Percentiles rank a stretch among this genome's conserved stretches.
These are phyloP conservation scores for Yamadazyma laniorum DNA, from an alignment of 805 yeast species.

Conservation along the genomic window DNA sequence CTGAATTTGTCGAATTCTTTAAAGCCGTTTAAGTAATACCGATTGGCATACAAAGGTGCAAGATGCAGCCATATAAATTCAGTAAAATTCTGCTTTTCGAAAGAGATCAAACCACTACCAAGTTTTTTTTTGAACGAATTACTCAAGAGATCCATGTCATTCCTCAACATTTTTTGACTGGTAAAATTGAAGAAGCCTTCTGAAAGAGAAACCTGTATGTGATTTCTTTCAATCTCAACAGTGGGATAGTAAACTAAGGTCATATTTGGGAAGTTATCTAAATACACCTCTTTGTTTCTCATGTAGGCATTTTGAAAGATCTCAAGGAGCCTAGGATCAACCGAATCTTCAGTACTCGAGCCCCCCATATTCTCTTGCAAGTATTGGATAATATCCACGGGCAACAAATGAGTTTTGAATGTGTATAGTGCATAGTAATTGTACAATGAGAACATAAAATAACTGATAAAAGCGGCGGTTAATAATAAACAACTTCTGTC, in stretches of 20 bases:
- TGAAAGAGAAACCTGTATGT: neutral
- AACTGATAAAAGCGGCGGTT: too few relatives aligned
- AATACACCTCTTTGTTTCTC: slow-evolving; percentile 20
- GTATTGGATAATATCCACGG: slow-evolving; percentile 16
- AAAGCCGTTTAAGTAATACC: neutral
- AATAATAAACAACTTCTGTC: too few relatives aligned
- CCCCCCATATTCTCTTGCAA: slow-evolving; percentile 6
- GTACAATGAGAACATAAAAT: too few relatives aligned
- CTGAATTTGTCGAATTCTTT: slow-evolving; percentile 2
- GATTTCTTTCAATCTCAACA: neutral
- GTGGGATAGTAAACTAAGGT: neutral
- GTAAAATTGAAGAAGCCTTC: neutral
- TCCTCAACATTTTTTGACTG: neutral
- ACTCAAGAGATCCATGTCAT: neutral
- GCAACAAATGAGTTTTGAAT: slow-evolving; percentile 12
- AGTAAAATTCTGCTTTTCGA: neutral
- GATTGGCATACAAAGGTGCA: slow-evolving; percentile 1
- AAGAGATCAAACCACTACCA: neutral
- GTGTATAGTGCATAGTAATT: too few relatives aligned
- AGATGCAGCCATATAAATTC: neutral
- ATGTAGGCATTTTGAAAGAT: slow-evolving; percentile 17
- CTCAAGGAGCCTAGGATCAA: slow-evolving; percentile 1
- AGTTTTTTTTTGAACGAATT: neutral
- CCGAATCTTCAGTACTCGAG: neutral
- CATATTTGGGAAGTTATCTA: slow-evolving; percentile 8